Base-by-base conservation (phyloP, 2,329 filamentous ascomycete species). In the Phoma sp. region DNA sequence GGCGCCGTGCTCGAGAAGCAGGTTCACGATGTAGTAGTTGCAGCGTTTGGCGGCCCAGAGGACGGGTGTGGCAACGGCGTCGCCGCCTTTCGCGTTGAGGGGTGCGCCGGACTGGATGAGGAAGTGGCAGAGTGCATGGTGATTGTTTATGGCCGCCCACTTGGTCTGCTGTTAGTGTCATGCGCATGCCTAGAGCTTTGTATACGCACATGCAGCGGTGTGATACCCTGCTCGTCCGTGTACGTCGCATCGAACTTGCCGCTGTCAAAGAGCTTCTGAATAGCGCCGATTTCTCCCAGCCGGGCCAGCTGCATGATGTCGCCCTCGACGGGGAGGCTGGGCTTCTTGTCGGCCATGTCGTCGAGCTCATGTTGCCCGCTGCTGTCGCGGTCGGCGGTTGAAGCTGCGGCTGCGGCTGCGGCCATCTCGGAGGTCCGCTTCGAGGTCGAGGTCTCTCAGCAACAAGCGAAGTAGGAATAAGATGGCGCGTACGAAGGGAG, bases 61-160 rank as follows among this genome's bases (percentile, higher is more conserved):
- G 1, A 96, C 87, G 15, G 95, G 90, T 38, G 95, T 98, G 15
- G 95, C 94, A 37, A 96, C 84, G 9, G 93, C 96, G 72, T 98
- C 94, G 75, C 95, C 95, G 75, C 96, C 95, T 76, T 96, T 96
- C 60, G 88, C 89, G 78, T 99, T 98, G 69, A 98, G 89, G 72
- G 96, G 90, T 71, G 93, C 95, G 70, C 92, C 92, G 43, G 81
- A 81, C 63, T 89, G 90, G 73, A 99, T 85, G 39, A 99, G 87
- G 77, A 96, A 97, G 76, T 95, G 94, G 84, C 94, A 97, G 82
- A 98, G 92, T 64, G 91, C 91, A 79, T 94, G 96, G 75, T 97
- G 95, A 73, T 98, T 98, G 80, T 99, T 99, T 76, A 99, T 98
- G 33, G 96, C 92, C 41, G 95, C 95, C 95, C 95, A 99, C 92